Conservation (phyloP, 345 rosid genomes). For the Salix viminalis region DNA sequence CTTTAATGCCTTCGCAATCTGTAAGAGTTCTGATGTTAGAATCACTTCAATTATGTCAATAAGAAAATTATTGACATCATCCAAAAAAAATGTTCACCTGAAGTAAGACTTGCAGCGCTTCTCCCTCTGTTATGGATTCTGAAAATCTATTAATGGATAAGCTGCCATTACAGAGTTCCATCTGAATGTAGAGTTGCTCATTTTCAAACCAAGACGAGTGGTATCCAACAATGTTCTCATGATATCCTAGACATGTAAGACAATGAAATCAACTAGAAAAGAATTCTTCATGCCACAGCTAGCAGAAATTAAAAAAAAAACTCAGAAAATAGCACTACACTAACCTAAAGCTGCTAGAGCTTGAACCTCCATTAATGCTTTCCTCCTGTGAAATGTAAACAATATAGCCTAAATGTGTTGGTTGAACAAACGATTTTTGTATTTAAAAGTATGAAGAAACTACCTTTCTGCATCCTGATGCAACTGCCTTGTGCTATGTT, state of each 20-base stretch:
- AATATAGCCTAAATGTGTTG: slow-evolving; percentile 1
- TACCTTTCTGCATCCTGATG: slow-evolving; percentile 79
- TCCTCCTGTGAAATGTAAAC: slow-evolving; percentile 50
- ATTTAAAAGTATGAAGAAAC: not conserved
- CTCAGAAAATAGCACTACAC: not conserved
- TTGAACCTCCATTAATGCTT: slow-evolving; percentile 99
- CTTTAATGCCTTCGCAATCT: slow-evolving; percentile 83
- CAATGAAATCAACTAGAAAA: not conserved
- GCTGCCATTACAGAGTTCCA: slow-evolving; percentile 90
- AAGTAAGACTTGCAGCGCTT: slow-evolving; percentile 54
- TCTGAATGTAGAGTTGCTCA: slow-evolving; percentile 89
- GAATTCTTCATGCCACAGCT: not conserved
- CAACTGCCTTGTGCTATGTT: slow-evolving; percentile 62
- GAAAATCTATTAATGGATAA: slow-evolving; percentile 49
- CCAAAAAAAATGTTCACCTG: slow-evolving; percentile 46
- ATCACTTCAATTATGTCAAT: not conserved
- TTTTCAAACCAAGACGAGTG: slow-evolving; percentile 93
- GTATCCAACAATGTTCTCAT: slow-evolving; percentile 78
- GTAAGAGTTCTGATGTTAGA: slow-evolving; percentile 18
- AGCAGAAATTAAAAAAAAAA: not conserved
- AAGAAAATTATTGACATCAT: not conserved
- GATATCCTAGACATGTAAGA: slow-evolving; percentile 50
- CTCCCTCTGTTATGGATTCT: slow-evolving; percentile 46
- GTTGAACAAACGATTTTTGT: not conserved
- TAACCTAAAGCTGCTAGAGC: slow-evolving; percentile 93